Evolutionary conservation across 2,329 filamentous ascomycete species (phyloP).

Genomic region (Pseudopithomyces maydicus): DNA sequence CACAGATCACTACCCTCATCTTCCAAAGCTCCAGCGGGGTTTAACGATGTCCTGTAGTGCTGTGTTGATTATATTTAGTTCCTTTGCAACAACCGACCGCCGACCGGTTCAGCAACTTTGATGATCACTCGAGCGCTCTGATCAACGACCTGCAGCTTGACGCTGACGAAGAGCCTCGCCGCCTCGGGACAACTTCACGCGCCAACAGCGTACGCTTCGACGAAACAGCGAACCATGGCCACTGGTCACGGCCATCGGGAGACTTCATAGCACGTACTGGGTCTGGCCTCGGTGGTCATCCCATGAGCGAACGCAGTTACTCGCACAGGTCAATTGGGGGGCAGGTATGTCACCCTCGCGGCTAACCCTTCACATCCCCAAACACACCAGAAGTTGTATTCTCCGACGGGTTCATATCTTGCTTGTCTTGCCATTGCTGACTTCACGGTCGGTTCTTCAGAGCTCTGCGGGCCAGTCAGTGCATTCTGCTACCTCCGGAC

Average conservation of each 20-base stretch:
- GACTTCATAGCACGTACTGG: constrained; percentile 81
- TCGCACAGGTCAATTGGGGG: constrained; percentile 97
- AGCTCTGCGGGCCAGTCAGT: constrained; percentile 89
- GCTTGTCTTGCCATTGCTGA: background rate
- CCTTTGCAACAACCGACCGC: constrained; percentile 78
- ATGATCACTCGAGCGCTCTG: constrained; percentile 81
- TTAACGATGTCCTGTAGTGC: background rate
- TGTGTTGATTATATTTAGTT: constrained; percentile 57
- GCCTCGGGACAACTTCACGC: constrained; percentile 84
- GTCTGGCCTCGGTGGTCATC: constrained; percentile 77
- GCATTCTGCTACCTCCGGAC: constrained; percentile 75
- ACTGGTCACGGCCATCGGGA: constrained; percentile 83
- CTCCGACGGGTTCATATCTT: background rate
- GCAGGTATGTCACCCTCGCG: constrained; percentile 50
- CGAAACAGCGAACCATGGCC: constrained; percentile 89
- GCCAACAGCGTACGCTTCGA: constrained; percentile 98
- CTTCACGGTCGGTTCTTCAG: constrained; percentile 2
- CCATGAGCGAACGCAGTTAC: constrained; percentile 85
- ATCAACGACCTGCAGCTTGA: constrained; percentile 84
- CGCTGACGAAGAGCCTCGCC: constrained; percentile 81
- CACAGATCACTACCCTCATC: background rate
- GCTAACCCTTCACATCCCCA: background rate
- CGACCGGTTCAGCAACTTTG: constrained; percentile 82
- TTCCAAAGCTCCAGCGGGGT: background rate
- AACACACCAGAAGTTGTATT: background rate